Base-by-base conservation (phyloP, 2,329 filamentous ascomycete species). In the Apiospora aurea region DNA sequence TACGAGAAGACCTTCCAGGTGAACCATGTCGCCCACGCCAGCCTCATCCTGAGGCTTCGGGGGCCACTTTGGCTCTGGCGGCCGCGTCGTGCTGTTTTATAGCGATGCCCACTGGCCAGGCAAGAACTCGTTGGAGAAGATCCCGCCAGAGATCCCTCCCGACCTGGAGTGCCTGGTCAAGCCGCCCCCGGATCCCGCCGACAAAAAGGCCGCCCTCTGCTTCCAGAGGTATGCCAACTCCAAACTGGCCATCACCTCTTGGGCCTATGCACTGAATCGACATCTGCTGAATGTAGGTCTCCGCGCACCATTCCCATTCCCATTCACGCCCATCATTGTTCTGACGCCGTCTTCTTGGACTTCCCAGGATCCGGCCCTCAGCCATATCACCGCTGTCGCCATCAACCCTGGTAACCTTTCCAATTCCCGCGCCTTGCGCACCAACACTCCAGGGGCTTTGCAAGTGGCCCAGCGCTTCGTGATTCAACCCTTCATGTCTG, bases 21-120 rank as follows among this genome's bases (percentile, higher is more conserved):
- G 7, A 78, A 75, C 67, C 80, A 84, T 71, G 74, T 85, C 47
- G 76, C 82, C 1, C 81, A 82, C 69, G 78, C 76, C 29, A 72
- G 80, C 0, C 74, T 85, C 14, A 76, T 82, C 8, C 53, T 85
- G 61, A 79, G 79, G 34, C 75, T 84, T 1, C 81, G 87, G 80
- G 80, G 83, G 90, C 57, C 91, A 90, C 76, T 93, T 91, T 83
- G 89, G 92, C 75, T 88, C 91, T 0, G 76, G 74, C 11, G 77
- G 77, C 13, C 77, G 78, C 13, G 47, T 79, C 18, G 72, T 79
- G 29, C 73, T 78, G 11, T 76, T 79, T 67, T 75, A 77, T 2
- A 77, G 82, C 41, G 78, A 82, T 16, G 75, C 78, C 5, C 83
- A 85, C 74, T 81, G 77, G 72, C 79, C 81, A 0, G 82, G 83